These are phyloP conservation scores for Umbelopsis isabellina DNA, from an alignment of 192 early-diverging fungal genomes.

Conservation along the genomic window DNA sequence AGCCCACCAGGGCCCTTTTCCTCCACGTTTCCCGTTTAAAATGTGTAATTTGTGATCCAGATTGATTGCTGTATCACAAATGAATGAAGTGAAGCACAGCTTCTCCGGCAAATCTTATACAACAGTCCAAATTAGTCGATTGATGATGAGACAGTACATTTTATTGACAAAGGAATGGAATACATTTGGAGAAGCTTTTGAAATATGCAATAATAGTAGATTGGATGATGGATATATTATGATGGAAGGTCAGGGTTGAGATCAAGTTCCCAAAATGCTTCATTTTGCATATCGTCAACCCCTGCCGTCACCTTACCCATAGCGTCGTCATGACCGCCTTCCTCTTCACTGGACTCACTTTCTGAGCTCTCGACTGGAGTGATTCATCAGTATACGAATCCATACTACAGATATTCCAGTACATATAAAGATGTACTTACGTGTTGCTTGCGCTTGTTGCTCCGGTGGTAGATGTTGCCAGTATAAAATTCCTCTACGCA, in stretches of 20 bases:
- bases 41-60: no score
- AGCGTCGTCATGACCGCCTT: slow-evolving; percentile 23
- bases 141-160: no score
- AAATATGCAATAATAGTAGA: not conserved
- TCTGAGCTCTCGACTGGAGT: slow-evolving; percentile 36
- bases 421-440: slow-evolving; percentile 24
- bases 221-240: slow-evolving; percentile 3
- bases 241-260: slow-evolving; percentile 45
- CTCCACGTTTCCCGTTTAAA: no score
- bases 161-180: not conserved
- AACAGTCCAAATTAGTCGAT: no score
- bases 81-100: no score
- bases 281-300: slow-evolving; percentile 19
- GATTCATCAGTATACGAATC: not conserved
- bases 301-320: slow-evolving; percentile 21
- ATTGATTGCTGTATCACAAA: no score
- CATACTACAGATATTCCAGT: no score
- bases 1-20: no score
- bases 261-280: slow-evolving; percentile 43
- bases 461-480: slow-evolving; percentile 49
- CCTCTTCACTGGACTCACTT: slow-evolving; percentile 35
- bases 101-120: no score
- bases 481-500: slow-evolving; percentile 52
- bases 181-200: not conserved
- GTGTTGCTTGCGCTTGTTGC: slow-evolving; percentile 36